Percentiles rank a stretch among this genome's conserved stretches.
Conservation (phyloP, 2,329 filamentous ascomycete species). For the Apiospora koreana region DNA sequence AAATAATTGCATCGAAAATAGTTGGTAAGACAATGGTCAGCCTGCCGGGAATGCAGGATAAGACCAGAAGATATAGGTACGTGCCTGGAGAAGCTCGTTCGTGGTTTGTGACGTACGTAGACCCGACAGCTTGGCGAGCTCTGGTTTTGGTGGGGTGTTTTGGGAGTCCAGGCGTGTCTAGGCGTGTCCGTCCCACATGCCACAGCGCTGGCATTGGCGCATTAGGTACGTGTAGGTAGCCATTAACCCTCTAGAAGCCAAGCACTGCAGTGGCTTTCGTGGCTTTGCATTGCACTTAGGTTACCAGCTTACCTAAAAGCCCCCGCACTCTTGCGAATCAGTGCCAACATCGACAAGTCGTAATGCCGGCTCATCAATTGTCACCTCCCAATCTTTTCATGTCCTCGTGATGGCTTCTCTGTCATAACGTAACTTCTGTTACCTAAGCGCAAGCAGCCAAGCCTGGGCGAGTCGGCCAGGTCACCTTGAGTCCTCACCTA, state of each 20-base stretch:
- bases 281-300: neutral
- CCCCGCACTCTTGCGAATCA: neutral
- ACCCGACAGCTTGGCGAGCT: neutral
- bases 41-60: neutral
- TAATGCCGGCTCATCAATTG: neutral
- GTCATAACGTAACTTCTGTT: neutral
- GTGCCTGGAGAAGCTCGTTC: neutral
- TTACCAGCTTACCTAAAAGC: no score
- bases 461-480: neutral
- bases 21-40: neutral
- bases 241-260: no score
- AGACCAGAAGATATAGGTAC: neutral
- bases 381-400: neutral
- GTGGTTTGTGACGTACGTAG: constrained; percentile 5
- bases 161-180: neutral
- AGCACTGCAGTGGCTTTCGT: no score
- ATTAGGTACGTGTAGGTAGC: no score
- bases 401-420: neutral
- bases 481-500: neutral
- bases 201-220: neutral
- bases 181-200: no score
- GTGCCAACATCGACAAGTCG: neutral
- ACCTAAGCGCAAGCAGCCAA: neutral
- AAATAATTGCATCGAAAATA: neutral
- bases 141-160: neutral